Evolutionary conservation across 1,284 basidiomycete species (phyloP).

Genomic region (Peniophora sp.): DNA sequence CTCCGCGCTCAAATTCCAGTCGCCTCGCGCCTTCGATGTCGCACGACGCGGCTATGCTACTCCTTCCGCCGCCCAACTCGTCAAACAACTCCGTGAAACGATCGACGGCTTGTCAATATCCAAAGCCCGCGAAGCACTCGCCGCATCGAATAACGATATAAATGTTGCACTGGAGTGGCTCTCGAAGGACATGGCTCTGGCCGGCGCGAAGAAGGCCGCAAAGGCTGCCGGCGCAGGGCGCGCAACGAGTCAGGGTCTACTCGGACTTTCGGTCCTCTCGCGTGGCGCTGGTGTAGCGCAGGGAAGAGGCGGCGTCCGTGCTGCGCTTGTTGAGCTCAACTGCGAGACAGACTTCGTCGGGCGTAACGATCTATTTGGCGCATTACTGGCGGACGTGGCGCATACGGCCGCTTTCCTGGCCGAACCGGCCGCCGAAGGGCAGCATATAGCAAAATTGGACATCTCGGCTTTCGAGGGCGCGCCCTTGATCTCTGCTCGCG

Average conservation of each 20-base stretch:
- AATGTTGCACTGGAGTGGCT: conserved; percentile 76
- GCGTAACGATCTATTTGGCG: conserved; percentile 77
- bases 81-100: conserved; percentile 79
- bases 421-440: conserved; percentile 35
- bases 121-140: conserved; percentile 85
- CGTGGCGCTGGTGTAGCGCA: conserved; percentile 32
- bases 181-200: conserved; percentile 59
- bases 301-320: conserved; percentile 50
- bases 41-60: conserved; percentile 28
- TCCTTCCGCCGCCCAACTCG: conserved; percentile 54
- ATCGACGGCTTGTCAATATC: conserved; percentile 73
- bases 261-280: conserved; percentile 70
- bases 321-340: conserved; percentile 86
- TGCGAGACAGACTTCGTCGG: conserved; percentile 98
- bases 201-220: conserved; percentile 74
- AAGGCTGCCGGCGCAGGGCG: conserved; percentile 64
- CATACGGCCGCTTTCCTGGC: conserved; percentile 81
- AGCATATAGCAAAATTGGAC: conserved; percentile 33
- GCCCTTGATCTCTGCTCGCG: conserved; percentile 52
- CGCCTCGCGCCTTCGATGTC: conserved; percentile 19
- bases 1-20: conserved; percentile 5
- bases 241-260: conserved; percentile 69
- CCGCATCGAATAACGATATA: conserved; percentile 69
- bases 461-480: conserved; percentile 56
- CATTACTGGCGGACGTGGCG: conserved; percentile 75